Base-by-base conservation (phyloP, 371 early-diverging fungal species). In the Mucor mucedo region DNA sequence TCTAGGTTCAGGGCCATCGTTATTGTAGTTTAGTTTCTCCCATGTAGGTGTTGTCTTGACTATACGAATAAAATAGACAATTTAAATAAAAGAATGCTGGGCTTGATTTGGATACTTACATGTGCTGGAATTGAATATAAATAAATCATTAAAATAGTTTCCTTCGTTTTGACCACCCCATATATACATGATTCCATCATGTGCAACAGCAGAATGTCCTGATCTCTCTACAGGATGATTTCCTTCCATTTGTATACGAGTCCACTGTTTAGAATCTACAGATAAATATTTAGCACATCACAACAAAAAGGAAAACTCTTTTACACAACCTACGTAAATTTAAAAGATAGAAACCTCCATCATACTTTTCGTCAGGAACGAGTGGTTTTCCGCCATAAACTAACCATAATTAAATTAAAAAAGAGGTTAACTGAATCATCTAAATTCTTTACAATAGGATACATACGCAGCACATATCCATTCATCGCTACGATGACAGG, bases 91-190 rank as follows among this genome's bases (percentile, higher is more conserved):
- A 27, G 5, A 47, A 47, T 47, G 21, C 28, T 7, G 29, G 32
- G 30, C 9, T 33, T 13, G 30, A 55, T 50, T 10, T 13, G 13
- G 14, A 52, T 39, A 27, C 33, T 60, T 82, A 87, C 87, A 69
- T 55, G 84, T 73, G 47, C 78, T 86, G 50, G 87, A 77, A 52
- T 92, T 89, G 56, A 91, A 90, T 29, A 86, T 77, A 10, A 84
- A 71, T 30, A 92, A 72, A 65, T 92, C 93, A 63, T 87, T 84
- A 55, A 90, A 72, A 55, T 86, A 90, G 52, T 83, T 77, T 21
- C 89, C 86, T 30, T 86, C 84, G n/a, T 77, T 72, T 27, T 87
- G 87, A 3, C 93, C 93, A 59, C 93, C 91, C 75, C 86, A 87
- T 53, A 92, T 75, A 62, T 86, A 90, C 76, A 92, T 83, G 35